A percentile compares a stretch with the other conserved stretches of the same genome.
Evolutionary conservation across 2,329 filamentous ascomycete genomes (phyloP).

Genomic region (Westerdykella aurantiaca): DNA sequence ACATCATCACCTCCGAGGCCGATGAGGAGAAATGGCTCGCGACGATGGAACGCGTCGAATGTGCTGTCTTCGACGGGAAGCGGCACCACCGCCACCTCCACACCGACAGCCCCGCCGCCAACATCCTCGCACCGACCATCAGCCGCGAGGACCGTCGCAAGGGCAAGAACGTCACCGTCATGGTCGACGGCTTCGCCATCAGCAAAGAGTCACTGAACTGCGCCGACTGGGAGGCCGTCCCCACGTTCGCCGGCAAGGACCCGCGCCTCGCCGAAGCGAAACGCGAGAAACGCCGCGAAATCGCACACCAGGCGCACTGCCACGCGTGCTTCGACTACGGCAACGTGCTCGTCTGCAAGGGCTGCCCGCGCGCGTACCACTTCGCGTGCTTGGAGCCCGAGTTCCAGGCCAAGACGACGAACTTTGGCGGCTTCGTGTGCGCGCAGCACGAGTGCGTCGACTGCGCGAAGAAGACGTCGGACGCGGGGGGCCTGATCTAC

Average conservation of each 20-base stretch:
- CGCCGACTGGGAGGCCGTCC: constrained; percentile 52
- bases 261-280: constrained; percentile 46
- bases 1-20: constrained; percentile 36
- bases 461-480: constrained; percentile 48
- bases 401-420: constrained; percentile 40
- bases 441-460: constrained; percentile 52
- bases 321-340: constrained; percentile 45
- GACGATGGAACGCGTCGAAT: constrained; percentile 53
- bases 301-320: constrained; percentile 49
- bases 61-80: constrained; percentile 53
- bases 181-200: constrained; percentile 52
- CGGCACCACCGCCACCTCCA: constrained; percentile 41
- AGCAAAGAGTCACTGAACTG: constrained; percentile 52
- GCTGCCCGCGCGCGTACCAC: constrained; percentile 54
- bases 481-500: constrained; percentile 47
- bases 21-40: constrained; percentile 54
- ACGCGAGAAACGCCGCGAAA: constrained; percentile 44
- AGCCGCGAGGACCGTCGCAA: constrained; percentile 46
- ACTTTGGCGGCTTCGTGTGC: constrained; percentile 48
- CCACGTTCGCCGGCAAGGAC: constrained; percentile 53
- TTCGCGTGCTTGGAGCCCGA: constrained; percentile 43
- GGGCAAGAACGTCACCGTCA: constrained; percentile 54
- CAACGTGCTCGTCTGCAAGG: constrained; percentile 44
- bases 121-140: constrained; percentile 37
- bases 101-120: constrained; percentile 24